These are phyloP conservation scores for Cucumis melo DNA, from an alignment of 306 rosid genomes.

Conservation along the genomic window DNA sequence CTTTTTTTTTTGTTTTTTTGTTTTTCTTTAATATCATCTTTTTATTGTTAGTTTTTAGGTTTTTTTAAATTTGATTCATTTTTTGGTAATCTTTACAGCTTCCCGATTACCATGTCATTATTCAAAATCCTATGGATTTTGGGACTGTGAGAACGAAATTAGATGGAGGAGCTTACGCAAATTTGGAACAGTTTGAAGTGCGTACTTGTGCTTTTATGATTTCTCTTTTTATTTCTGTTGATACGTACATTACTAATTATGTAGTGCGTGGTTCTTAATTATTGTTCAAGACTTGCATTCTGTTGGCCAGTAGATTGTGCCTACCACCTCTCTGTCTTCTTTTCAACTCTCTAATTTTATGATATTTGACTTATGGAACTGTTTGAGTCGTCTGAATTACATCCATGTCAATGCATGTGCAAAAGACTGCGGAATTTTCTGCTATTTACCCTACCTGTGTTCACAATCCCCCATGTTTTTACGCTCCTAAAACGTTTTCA, in stretches of 20 bases:
- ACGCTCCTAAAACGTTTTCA: background rate
- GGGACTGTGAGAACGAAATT: constrained; percentile 66
- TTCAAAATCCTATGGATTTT: constrained; percentile 82
- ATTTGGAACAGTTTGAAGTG: constrained; percentile 81
- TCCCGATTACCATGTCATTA: constrained; percentile 77
- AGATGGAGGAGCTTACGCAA: constrained; percentile 46
- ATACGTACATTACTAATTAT: background rate
- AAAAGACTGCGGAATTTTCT: background rate
- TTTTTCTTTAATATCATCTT: background rate
- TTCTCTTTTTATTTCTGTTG: background rate
- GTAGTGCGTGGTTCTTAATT: background rate
- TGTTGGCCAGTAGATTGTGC: background rate
- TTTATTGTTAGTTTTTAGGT: background rate
- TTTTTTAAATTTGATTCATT: constrained; percentile 6
- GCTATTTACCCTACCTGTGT: background rate
- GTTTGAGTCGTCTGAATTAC: background rate
- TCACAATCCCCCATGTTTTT: background rate
- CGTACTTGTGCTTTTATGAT: constrained; percentile 9
- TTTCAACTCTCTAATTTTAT: background rate
- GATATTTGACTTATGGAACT: background rate
- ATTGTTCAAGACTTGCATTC: background rate
- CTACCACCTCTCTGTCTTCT: background rate
- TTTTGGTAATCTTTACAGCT: constrained; percentile 42
- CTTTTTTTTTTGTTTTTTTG: background rate
- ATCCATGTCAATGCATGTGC: background rate